phyloP scores from a whole-genome alignment of 2,329 filamentous ascomycete genomes.

The Scopulariopsis brevicaulis region DNA sequence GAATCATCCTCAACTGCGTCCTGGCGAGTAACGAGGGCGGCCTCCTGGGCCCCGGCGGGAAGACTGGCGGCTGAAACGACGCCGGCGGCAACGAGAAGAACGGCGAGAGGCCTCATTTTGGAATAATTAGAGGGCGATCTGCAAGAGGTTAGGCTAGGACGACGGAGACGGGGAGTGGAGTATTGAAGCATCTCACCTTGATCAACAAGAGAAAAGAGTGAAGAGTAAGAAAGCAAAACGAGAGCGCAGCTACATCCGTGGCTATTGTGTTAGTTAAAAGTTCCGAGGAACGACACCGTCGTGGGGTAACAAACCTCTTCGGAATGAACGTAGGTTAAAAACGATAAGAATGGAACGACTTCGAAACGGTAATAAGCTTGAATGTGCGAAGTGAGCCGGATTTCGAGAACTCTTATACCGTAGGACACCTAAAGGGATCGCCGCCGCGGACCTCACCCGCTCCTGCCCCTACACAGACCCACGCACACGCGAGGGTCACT shows the following conservation, averaged over 20 bases:
- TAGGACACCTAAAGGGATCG: not conserved
- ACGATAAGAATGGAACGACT: not conserved
- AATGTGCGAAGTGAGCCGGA: not conserved
- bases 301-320: slow-evolving; percentile 1
- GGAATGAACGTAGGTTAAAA: not conserved
- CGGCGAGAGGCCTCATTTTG: slow-evolving; percentile 8
- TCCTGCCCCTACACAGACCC: not conserved
- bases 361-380: not conserved
- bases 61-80: slow-evolving; percentile 12
- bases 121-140: not conserved
- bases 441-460: not conserved
- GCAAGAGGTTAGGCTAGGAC: not conserved
- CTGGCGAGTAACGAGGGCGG: not conserved
- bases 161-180: not conserved
- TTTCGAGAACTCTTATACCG: slow-evolving; percentile 1
- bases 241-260: slow-evolving; percentile 2
- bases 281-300: not conserved
- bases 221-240: not conserved
- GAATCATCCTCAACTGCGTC: not conserved
- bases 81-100: slow-evolving; percentile 11
- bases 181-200: not conserved
- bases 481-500: not conserved
- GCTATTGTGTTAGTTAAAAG: not conserved
- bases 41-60: slow-evolving; percentile 2
- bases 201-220: slow-evolving; percentile 2